Evolutionary conservation across 345 rosid genomes (phyloP).

Genomic region (Ailanthus altissimus): DNA sequence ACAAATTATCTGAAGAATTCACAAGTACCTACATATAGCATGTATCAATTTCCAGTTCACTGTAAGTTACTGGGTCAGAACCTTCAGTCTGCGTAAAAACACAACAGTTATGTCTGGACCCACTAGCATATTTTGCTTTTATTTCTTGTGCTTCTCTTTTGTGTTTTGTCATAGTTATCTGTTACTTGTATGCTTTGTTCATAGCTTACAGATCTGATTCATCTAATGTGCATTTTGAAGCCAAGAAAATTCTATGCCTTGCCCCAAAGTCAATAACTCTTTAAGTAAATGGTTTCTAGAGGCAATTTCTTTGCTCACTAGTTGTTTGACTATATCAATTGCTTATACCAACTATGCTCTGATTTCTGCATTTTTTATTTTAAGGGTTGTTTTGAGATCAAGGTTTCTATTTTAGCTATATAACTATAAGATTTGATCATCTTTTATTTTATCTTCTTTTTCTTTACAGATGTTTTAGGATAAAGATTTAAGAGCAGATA

Average conservation of each 20-base stretch:
- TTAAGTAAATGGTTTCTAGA: constrained; percentile 96
- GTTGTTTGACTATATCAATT: constrained; percentile 7
- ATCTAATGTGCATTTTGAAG: constrained; percentile 62
- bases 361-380: not conserved
- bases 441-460: too few relatives aligned
- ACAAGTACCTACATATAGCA: too few relatives aligned
- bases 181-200: constrained; percentile 23
- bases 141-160: too few relatives aligned
- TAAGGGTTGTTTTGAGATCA: too few relatives aligned
- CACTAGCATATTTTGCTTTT: too few relatives aligned
- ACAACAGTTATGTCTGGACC: too few relatives aligned
- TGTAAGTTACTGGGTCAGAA: too few relatives aligned
- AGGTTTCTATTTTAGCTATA: not conserved
- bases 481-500: constrained; percentile 96
- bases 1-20: too few relatives aligned
- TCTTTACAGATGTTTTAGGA: constrained; percentile 87
- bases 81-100: too few relatives aligned
- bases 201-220: constrained; percentile 41
- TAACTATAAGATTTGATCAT: not conserved
- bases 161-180: not conserved
- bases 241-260: constrained; percentile 97
- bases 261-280: constrained; percentile 97
- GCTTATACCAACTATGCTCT: too few relatives aligned
- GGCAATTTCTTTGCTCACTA: constrained; percentile 45
- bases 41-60: too few relatives aligned